Evolutionary conservation across 305 asterid genomes (phyloP), one percentile per base, ranked within the genome.

Genomic region (Rubia peregrina): DNA sequence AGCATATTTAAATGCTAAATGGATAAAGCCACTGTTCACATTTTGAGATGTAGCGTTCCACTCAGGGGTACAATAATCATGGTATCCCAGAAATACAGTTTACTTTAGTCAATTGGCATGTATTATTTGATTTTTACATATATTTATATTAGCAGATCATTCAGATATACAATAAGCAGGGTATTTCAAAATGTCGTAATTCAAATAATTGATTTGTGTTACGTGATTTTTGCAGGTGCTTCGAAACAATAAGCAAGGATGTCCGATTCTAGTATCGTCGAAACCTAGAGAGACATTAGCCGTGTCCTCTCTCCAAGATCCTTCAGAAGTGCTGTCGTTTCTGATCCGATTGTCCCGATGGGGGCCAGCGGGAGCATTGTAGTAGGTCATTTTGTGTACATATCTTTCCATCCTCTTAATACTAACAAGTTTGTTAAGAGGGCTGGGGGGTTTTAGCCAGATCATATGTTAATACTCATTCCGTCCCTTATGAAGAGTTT

Each of bases 241-340:
- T 21, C 75, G 72, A 36, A 63, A 73, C 44, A 77, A 79, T 65
- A 86, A 82, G 67, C 74, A 77, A 55, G 98, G 98, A 5, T 81
- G 77, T 71, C 89, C 90, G 0, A 87, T 92, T 8, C 70, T 90
- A 0, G 98, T 92, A 41, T 84, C 98, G 1, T 80, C 89, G 1
- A 73, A 61, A 9, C 90, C 96, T 8, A 82, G 85, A 63, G 92
- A 90, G 38, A 87, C 98, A 1, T 55, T 72, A 48, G 98, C 96
- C 26, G 74, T 87, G 6, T 73, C 83, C 63, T 90, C 96, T 22
- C 79, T 92, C 1, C 86, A 74, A 0, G 89, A 88, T 70, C 88
- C 98, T 16, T 80, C 86, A 0, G 89, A 92, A 73, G 98, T 91
- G 24, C 65, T 80, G 1, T 78, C 82, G 0, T 91, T 91, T 74